Conservation (phyloP, 306 rosid genomes). For the Gleditsia sinensis region DNA sequence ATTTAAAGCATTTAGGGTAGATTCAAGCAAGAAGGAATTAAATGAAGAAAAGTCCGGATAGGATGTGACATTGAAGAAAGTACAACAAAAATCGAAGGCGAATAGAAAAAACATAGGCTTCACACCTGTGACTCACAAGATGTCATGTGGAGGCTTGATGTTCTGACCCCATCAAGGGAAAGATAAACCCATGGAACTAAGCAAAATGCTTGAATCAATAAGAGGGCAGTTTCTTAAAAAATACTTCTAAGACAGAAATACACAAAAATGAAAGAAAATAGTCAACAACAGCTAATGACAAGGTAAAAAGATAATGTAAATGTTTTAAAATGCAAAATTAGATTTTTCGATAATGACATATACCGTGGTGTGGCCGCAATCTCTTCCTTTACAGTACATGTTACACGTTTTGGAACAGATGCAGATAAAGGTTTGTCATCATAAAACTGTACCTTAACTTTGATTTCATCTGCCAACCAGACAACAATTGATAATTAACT, state of each 20-base stretch:
- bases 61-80: constrained; percentile 11
- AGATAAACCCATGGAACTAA: constrained; percentile 8
- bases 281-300: not conserved
- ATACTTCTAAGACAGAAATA: not conserved
- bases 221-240: constrained; percentile 1
- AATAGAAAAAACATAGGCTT: not conserved
- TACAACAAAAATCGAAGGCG: not conserved
- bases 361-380: constrained; percentile 80
- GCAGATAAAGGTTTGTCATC: constrained; percentile 86
- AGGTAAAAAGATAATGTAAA: constrained; percentile 8
- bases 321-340: constrained; percentile 9
- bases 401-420: constrained; percentile 82
- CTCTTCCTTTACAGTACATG: constrained; percentile 82
- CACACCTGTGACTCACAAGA: not conserved
- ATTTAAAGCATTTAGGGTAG: not conserved
- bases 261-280: constrained; percentile 25
- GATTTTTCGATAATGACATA: not conserved
- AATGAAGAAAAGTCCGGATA: constrained; percentile 3
- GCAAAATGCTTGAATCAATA: not conserved
- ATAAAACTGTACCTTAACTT: constrained; percentile 75
- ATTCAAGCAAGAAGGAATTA: constrained; percentile 12
- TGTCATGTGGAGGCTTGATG: not conserved
- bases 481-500: constrained; percentile 31
- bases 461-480: constrained; percentile 74
- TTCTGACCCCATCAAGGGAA: not conserved